phyloP scores from a whole-genome alignment of 2,329 filamentous ascomycete species.

The Nemania serpens region DNA sequence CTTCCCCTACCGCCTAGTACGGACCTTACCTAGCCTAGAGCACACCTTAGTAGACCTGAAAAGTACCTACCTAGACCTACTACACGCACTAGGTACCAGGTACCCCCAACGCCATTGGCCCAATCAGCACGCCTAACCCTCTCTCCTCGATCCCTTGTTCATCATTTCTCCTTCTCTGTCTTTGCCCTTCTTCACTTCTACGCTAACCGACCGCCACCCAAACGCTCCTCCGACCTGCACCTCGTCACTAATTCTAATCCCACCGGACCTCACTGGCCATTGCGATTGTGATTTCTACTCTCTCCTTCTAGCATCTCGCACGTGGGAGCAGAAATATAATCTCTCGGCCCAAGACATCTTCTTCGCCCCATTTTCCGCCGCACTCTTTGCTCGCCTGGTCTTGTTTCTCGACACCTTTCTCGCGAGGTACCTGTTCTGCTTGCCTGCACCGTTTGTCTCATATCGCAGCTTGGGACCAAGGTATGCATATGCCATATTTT shows the following conservation, averaged over 20 bases:
- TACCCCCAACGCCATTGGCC: background rate
- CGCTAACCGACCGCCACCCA: background rate
- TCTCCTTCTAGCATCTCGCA: conserved; percentile 14
- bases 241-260: conserved; percentile 1
- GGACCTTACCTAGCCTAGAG: too few species aligned
- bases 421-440: conserved; percentile 24
- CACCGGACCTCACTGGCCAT: background rate
- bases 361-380: conserved; percentile 2
- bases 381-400: conserved; percentile 20
- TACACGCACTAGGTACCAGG: background rate
- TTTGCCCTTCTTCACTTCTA: background rate
- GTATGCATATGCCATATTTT: conserved; percentile 14
- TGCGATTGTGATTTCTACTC: conserved; percentile 8
- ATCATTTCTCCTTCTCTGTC: conserved; percentile 9
- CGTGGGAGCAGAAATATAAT: conserved; percentile 14
- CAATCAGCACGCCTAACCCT: background rate
- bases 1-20: too few species aligned
- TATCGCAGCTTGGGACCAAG: conserved; percentile 19
- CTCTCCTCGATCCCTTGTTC: background rate
- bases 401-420: conserved; percentile 26
- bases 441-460: conserved; percentile 19
- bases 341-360: conserved; percentile 22
- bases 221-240: conserved; percentile 1
- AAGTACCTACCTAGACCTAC: too few species aligned
- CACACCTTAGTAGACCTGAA: too few species aligned